Evolutionary conservation across 2,329 filamentous ascomycete genomes (phyloP), one percentile per base, ranked within the genome.

Genomic region (Aspergillus carbonarius): DNA sequence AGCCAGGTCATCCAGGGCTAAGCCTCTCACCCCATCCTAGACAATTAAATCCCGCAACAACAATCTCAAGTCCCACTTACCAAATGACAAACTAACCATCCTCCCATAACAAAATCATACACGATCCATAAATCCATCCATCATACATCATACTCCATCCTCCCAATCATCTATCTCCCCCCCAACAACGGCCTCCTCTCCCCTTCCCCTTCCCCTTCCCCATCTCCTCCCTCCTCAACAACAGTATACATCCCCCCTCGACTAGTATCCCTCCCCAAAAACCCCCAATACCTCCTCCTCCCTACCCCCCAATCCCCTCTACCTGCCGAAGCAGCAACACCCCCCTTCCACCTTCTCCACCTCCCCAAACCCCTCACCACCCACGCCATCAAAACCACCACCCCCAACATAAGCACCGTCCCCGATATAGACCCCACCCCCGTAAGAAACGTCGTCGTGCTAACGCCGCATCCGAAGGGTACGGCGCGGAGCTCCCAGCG

Each of bases 401-500:
- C 13, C 3, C 57, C 63, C n/a, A 70, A 47, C n/a, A 68, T 49
- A 5, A 52, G 60, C 34, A 73, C 23, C 12, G 72, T 75, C 6
- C 66, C 63, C 4, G 72, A 7, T 17, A 78, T 66, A 12, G 74
- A 64, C 13, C 71, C 67, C 1, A 72, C 40, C 12, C 70, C 67
- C 17, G 74, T 74, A 17, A 79, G 44, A 30, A 78, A 67, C 2
- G 75, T 77, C 58, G 75, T 62, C 0, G 75, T 77, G 57, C 75
- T 78, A 27, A 76, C 75, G 40, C 72, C 66, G 53, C 77, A 79
- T 20, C 76, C 75, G 20, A 78, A 72, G 0, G 75, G 72, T 15
- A 63, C 54, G 10, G 74, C 68, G 6, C 77, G 69, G 20, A 79
- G 63, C 51, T 79, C 77, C 76, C 77, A 79, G 54, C 74, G 66